Evolutionary conservation across 2,329 filamentous ascomycete genomes (phyloP), one percentile per base, ranked within the genome.

Genomic region (Exutisphaerella laricina): DNA sequence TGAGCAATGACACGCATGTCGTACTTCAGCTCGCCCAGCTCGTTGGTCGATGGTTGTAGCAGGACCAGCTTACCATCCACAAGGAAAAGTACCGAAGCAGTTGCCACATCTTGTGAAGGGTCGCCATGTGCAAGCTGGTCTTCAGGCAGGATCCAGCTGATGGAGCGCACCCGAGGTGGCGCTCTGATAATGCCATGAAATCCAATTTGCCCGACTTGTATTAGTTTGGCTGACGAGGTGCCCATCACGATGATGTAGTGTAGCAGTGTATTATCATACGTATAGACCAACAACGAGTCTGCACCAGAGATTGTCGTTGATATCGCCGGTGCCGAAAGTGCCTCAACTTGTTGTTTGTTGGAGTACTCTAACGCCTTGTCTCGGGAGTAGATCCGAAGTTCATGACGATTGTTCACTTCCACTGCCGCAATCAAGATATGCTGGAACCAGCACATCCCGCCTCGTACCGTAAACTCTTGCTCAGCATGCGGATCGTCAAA

Each of bases 361-460:
- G 79, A 78, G 54, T 76, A 80, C 54, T 88, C 85, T 13, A 98
- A 75, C 8, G 82, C 72, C 18, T 83, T 75, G 63, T 98, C 92
- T 44, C 94, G 80, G 1, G 90, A 95, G 65, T 90, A 97, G 12
- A 98, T 74, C n/a, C 92, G 85, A 37, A 98, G 69, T 73, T 81
- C 59, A 57, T 88, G 88, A 16, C 81, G 81, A 53, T 82, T 78
- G 54, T 85, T 85, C 41, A 80, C 82, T 65, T 98, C 92, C n/a
- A 96, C 83, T 3, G 90, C 88, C 28, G 88, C 89, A 43, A 97
- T 86, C 13, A 98, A 73, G 22, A 97, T 85, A 66, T 98, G 90
- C 54, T 94, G 88, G 61, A 94, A 89, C 92, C 92, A 98, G 63
- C 90, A 97, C 89, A 98, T 95, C 5, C 92, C 92, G 36, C 92